These are phyloP conservation scores for Gossypium davidsonii DNA, from an alignment of 441 rosid species.

Conservation along the genomic window DNA sequence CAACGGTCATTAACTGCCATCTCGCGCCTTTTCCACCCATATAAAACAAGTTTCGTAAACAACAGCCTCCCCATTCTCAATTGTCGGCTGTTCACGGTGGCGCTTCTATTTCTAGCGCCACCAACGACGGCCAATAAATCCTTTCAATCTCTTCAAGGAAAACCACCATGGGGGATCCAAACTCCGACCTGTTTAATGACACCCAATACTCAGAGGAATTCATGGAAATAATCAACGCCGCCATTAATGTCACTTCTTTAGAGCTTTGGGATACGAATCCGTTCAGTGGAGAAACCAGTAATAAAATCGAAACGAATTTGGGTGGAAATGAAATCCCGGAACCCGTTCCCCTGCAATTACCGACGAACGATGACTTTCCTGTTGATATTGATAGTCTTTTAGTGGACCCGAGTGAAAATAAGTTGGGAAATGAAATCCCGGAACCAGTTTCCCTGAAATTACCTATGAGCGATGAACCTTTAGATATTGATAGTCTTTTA, in stretches of 20 bases:
- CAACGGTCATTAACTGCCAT: conserved; percentile 41
- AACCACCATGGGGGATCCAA: not conserved
- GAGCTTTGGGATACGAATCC: not conserved
- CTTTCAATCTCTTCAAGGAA: not conserved
- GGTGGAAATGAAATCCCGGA: not conserved
- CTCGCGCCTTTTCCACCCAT: conserved; percentile 24
- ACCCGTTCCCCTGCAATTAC: not conserved
- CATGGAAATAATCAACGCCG: not conserved
- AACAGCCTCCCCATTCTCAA: not conserved
- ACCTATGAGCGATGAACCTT: not conserved
- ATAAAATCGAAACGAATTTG: not conserved
- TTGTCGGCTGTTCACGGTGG: not conserved
- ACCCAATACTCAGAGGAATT: not conserved
- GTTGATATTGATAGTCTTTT: no score
- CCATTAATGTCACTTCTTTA: not conserved
- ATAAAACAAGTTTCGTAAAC: not conserved
- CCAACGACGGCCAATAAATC: not conserved
- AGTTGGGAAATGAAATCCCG: not conserved
- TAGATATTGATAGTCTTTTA: not conserved
- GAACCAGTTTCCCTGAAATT: not conserved
- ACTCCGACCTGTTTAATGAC: not conserved
- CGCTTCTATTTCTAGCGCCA: not conserved
- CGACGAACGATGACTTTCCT: not conserved
- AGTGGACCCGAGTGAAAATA: not conserved
- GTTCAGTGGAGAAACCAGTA: not conserved